phyloP scores from a whole-genome alignment of 257 asterid species.

The Solanum arcanum region DNA sequence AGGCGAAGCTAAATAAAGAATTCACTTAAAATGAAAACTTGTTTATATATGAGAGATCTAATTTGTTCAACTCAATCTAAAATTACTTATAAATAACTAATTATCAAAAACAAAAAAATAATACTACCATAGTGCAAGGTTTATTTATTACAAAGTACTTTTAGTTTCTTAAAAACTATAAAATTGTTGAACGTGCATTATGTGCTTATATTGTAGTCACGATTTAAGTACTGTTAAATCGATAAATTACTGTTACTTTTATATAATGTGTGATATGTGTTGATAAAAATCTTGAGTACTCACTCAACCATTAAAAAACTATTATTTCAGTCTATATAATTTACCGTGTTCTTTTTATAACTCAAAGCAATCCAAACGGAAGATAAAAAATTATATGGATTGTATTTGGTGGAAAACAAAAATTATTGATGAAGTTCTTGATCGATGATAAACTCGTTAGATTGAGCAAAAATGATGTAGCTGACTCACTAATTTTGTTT shows the following conservation, averaged over 20 bases:
- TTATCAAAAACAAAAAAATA: no score
- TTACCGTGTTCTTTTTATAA: not conserved
- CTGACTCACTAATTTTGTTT: not conserved
- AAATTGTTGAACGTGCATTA: not conserved
- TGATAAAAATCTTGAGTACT: no score
- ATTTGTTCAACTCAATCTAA: not conserved
- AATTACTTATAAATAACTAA: no score
- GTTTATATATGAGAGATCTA: not conserved
- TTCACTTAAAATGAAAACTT: not conserved
- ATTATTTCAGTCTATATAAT: not conserved
- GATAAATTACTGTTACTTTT: not conserved
- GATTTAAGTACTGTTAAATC: not conserved
- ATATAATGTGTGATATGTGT: not conserved
- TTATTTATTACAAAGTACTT: not conserved
- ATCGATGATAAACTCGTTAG: not conserved
- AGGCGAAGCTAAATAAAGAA: no score
- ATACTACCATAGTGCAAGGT: no score
- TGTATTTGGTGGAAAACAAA: not conserved
- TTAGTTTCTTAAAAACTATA: not conserved
- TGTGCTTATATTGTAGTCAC: not conserved
- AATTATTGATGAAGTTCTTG: not conserved
- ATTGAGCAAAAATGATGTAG: not conserved
- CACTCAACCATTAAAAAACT: not conserved
- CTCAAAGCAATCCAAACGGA: not conserved
- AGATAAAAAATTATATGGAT: not conserved